Base-by-base conservation (phyloP, 768 basidiomycete species). In the Amanita brunnescens region DNA sequence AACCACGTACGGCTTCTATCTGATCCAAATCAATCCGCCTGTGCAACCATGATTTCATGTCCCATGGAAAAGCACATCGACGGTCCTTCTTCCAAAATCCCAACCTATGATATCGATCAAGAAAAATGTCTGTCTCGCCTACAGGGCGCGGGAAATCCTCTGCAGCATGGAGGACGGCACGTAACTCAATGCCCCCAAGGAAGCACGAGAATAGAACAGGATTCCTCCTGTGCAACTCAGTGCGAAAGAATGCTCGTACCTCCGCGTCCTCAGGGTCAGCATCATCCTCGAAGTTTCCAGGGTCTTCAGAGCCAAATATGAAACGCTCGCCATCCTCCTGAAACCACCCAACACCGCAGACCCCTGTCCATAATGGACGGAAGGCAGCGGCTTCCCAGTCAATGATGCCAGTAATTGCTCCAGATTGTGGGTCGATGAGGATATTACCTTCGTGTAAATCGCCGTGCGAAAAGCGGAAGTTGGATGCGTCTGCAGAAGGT, bases 241-340 rank as follows among this genome's bases (percentile, higher is more conserved):
- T 54, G 50, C 53, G 56, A 29, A 59, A 57, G 39, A 57, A 53
- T 24, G 58, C 58, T 21, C 56, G 58, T 23, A 59, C 47, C 45
- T 29, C 23, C 23, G 32, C 44, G n/a, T 57, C 56, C 18, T 41
- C 43, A 51, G 50, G n/a, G 30, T 52, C 14, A 16, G 43, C 39
- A n/a, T 58, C 57, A 14, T 54, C 49, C 3, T 47, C 56, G 40
- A 52, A 55, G 39, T 55, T 53, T 35, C 41, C 47, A 24, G 54
- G 56, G 24, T 45, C 46, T 10, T 55, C 46, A 44, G 45, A 1
- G 35, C n/a, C n/a, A n/a, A n/a, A 40, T 12, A 55, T 41, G 47
- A 57, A 55, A 13, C 50, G 50, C 35, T 55, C 37, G 16, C 20
- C 10, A 23, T 55, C 47, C 32, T 55, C 57, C 14, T 55, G 34